Conservation (phyloP, 257 asterid species). For the Nicotiana tabacum region DNA sequence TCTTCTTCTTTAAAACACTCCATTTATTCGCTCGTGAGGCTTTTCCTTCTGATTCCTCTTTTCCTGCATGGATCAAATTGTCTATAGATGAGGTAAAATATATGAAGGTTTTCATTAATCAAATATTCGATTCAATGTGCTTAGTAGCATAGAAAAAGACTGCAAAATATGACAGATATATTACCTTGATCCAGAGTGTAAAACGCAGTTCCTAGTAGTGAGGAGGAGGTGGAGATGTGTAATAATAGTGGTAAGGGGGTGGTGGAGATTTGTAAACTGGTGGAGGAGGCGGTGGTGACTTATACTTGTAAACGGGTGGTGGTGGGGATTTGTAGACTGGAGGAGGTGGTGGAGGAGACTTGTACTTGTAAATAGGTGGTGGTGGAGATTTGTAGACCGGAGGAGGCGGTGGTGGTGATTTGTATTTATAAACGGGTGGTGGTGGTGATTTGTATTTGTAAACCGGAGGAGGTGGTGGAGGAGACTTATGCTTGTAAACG, state of each 20-base stretch:
- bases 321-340: not conserved
- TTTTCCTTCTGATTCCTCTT: not conserved
- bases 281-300: not conserved
- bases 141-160: not conserved
- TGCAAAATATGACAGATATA: not conserved
- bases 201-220: conserved; percentile 15
- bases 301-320: not conserved
- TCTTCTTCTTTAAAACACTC: not conserved
- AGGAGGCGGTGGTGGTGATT: not conserved
- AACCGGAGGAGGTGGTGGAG: conserved; percentile 10
- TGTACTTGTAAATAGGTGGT: not conserved
- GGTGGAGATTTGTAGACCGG: not conserved
- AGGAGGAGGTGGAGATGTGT: conserved; percentile 25
- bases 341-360: not conserved
- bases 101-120: not conserved
- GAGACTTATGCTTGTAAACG: not conserved
- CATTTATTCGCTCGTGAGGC: not conserved
- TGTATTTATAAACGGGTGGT: not conserved
- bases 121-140: not conserved
- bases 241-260: no score
- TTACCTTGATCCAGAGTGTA: not conserved
- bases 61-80: not conserved
- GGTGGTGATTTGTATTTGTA: conserved; percentile 10
- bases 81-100: not conserved
- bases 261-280: no score